Base-by-base conservation (phyloP, 257 asterid species). In the Rehmannia glutinosa region DNA sequence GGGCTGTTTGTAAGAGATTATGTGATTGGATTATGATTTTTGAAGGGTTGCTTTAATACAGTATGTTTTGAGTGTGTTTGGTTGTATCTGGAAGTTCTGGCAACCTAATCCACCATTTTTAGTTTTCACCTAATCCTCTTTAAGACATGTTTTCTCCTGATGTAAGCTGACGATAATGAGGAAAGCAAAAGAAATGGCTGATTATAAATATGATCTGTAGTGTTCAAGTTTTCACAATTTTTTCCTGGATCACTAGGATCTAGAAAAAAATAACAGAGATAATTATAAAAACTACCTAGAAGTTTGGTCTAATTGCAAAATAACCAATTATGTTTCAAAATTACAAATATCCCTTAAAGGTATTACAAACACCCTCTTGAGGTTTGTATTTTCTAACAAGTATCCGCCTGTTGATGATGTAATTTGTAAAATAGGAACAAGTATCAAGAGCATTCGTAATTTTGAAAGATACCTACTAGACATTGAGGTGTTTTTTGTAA, bases 61-160 rank as follows among this genome's bases (percentile, higher is more conserved):
- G 49, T 62, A 30, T 13, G 7, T 55, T 63, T 52, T 68, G 21
- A 61, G 90, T 80, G 89, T n/a, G 65, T 83, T 78, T 53, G 86
- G 70, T 67, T 6, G 21, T 21, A 35, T 51, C 38, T 63, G 19
- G 57, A 25, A 23, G 65, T 80, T 85, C 70, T 75, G 90, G 81
- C 72, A 53, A 86, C 87, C 91, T 75, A 86, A 83, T 71, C 87
- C 92, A 80, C 81, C 13, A 8, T 47, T 69, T 56, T 72, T 36
- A 41, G 5, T 7, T 28, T 61, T 68, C 41, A 71, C 66, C 80
- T 61, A 80, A 80, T 77, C 82, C 82, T 42, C 71, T 15, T 36
- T 30, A 23, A 57, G 5, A 12, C 23, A 46, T 5, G 2, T 41
- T 4, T 41, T n/a, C 47, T 9, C 15, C 13, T 41, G 10, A n/a